phyloP scores from a whole-genome alignment of 1,284 basidiomycete genomes.

The Caloboletus inedulis region DNA sequence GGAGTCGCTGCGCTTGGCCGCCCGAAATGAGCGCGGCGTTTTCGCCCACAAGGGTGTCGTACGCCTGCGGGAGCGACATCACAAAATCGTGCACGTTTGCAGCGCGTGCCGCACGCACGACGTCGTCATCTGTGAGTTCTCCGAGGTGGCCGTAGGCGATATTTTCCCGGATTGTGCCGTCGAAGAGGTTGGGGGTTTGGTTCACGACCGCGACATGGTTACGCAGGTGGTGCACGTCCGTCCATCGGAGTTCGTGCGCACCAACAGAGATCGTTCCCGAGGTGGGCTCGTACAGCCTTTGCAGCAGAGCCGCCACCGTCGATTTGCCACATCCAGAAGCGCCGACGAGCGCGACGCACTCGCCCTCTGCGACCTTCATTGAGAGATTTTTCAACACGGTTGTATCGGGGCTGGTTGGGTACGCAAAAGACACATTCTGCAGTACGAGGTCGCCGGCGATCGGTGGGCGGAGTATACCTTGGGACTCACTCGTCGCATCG shows the following conservation, averaged over 20 bases:
- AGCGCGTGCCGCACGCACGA: constrained; percentile 66
- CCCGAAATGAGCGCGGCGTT: too few relatives aligned
- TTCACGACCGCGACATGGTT: constrained; percentile 82
- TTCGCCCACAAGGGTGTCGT: constrained; percentile 43
- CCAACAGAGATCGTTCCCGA: constrained; percentile 64
- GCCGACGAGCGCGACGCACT: constrained; percentile 87
- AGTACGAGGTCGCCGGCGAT: constrained; percentile 67
- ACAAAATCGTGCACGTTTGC: constrained; percentile 91
- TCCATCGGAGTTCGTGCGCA: constrained; percentile 46
- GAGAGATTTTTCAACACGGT: constrained; percentile 67
- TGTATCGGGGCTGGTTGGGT: constrained; percentile 74
- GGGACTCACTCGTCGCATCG: constrained; percentile 59
- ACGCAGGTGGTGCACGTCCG: constrained; percentile 74
- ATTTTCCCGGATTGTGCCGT: constrained; percentile 81
- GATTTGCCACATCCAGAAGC: constrained; percentile 88
- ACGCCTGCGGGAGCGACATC: constrained; percentile 73
- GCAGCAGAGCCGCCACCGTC: constrained; percentile 78
- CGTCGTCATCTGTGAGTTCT: constrained; percentile 46
- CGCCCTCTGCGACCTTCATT: constrained; percentile 66
- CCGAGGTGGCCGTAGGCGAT: constrained; percentile 69
- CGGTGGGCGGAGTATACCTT: constrained; percentile 67
- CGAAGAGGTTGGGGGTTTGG: constrained; percentile 85
- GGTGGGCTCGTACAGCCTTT: constrained; percentile 80
- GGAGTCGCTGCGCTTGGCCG: constrained; percentile 72
- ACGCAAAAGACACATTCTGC: constrained; percentile 72